Percentiles rank a stretch among this genome's conserved stretches.
Conservation (phyloP, 306 rosid genomes). For the Casuarina glauca region DNA sequence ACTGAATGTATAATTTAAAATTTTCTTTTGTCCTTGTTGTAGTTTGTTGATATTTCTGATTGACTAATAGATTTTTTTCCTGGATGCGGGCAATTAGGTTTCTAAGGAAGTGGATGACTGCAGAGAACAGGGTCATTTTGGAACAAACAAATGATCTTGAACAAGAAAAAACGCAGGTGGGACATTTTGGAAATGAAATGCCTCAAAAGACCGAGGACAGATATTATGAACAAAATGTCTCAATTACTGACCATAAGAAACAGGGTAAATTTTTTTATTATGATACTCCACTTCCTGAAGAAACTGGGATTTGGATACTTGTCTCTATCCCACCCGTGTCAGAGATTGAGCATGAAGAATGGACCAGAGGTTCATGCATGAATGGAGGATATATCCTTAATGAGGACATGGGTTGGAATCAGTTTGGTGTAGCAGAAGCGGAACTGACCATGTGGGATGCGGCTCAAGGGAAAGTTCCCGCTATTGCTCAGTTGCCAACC, state of each 20-base stretch:
- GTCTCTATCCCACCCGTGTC: slow-evolving; percentile 13
- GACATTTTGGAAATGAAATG: background rate
- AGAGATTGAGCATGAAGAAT: slow-evolving; percentile 14
- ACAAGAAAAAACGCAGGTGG: background rate
- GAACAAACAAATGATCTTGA: background rate
- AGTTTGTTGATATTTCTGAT: background rate
- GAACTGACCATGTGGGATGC: slow-evolving; percentile 32
- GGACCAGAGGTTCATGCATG: background rate
- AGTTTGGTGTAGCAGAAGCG: slow-evolving; percentile 2
- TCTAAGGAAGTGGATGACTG: slow-evolving; percentile 6
- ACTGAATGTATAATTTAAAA: background rate
- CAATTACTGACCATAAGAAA: slow-evolving; percentile 4
- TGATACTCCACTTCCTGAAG: slow-evolving; percentile 26
- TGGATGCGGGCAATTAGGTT: slow-evolving; percentile 2
- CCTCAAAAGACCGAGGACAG: background rate
- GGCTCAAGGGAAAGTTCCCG: slow-evolving; percentile 11
- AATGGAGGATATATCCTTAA: slow-evolving; percentile 21
- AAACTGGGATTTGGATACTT: slow-evolving; percentile 25
- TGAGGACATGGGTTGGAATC: slow-evolving; percentile 20
- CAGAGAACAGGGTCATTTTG: background rate
- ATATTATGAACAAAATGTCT: background rate
- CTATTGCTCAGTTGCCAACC: slow-evolving; percentile 25
- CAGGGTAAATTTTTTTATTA: slow-evolving; percentile 9
- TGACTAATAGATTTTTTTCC: background rate
- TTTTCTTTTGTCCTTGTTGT: background rate